Base-by-base conservation (phyloP, 2,329 filamentous ascomycete species). In the Grosmannia penicillata region DNA sequence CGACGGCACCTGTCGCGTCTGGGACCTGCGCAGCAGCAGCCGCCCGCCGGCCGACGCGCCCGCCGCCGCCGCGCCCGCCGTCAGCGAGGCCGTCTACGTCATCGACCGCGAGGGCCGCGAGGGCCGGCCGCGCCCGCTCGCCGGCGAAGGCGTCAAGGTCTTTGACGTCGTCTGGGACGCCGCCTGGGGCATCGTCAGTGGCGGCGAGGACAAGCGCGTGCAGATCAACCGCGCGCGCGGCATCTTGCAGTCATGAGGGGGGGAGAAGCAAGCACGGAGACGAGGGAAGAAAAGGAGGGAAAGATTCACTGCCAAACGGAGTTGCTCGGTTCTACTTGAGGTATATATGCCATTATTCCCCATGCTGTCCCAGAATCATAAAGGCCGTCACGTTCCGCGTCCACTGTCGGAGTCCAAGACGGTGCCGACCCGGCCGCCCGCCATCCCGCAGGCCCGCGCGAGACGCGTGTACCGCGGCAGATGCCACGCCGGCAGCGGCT, bases 1-100 rank as follows among this genome's bases (percentile, higher is more conserved):
- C 57, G 91, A 98, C 57, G 86, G 89, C 25, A 94, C 85, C 2
- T 91, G 84, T 52, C 74, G 86, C 37, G 77, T 98, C 35, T 98
- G 91, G 91, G 91, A 98, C 64, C 69, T 96, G 47, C 70, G 91
- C 39, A 79, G 75, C 50, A 74, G 73, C 40, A 74, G 72, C 38
- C 66, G 75, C 55, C 68, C 62, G 15, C 70, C 65, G 13, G 43
- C 19, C 25, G 61, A 77, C 54, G 71, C 78, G 55, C 64, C 76
- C 51, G 63, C 74, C 52, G 53, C 67, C 56, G 57, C 70, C 52
- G 56, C 69, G 54, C n/a, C 23, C 2, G 28, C 43, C 68, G 53
- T 87, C 59, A 57, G 83, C 72, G 66, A 89, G 70, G 57, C 78
- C 65, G 62, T 93, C 63, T 75, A 83, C 67, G 56, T 74, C 19